Percentiles rank a stretch among this genome's conserved stretches.
These are phyloP conservation scores for Nidularia sp. DNA, from an alignment of 768 basidiomycete species.

Conservation along the genomic window DNA sequence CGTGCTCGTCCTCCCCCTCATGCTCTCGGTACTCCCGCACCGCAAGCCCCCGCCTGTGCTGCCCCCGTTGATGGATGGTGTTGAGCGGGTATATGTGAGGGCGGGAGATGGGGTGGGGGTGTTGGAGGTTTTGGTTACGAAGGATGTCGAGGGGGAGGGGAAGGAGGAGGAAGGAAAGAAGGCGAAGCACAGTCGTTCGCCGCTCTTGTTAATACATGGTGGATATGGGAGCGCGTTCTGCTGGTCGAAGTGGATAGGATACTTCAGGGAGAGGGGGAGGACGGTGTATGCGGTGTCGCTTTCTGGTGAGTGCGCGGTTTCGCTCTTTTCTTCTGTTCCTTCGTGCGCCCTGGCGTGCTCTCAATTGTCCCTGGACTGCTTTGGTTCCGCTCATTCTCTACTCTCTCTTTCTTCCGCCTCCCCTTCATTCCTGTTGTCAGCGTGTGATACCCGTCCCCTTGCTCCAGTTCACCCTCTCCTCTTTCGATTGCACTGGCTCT, in stretches of 20 bases:
- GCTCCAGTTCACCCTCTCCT: too few relatives aligned
- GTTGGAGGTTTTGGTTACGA: conserved; percentile 8
- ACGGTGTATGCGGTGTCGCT: conserved; percentile 10
- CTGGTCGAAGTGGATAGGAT: conserved; percentile 9
- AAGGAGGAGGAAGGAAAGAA: background rate
- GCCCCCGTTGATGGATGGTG: conserved; percentile 1
- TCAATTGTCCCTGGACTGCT: too few relatives aligned
- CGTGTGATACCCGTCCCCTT: too few relatives aligned
- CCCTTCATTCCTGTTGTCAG: too few relatives aligned
- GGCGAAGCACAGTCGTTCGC: background rate
- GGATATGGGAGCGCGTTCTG: conserved; percentile 9
- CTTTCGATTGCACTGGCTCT: too few relatives aligned
- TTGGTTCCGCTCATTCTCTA: too few relatives aligned
- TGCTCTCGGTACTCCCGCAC: background rate
- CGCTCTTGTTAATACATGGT: conserved; percentile 9
- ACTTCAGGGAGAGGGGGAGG: conserved; percentile 6
- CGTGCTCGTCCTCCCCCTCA: background rate
- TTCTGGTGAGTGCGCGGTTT: conserved; percentile 1
- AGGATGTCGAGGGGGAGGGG: background rate
- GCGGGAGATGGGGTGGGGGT: conserved; percentile 3
- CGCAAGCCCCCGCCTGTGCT: background rate
- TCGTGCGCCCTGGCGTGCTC: background rate
- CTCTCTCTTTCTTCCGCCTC: too few relatives aligned
- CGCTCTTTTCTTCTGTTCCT: background rate
- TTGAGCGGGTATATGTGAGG: conserved; percentile 5